Conservation (phyloP, 2,329 filamentous ascomycete species). For the Pestalotiopsis sp. region DNA sequence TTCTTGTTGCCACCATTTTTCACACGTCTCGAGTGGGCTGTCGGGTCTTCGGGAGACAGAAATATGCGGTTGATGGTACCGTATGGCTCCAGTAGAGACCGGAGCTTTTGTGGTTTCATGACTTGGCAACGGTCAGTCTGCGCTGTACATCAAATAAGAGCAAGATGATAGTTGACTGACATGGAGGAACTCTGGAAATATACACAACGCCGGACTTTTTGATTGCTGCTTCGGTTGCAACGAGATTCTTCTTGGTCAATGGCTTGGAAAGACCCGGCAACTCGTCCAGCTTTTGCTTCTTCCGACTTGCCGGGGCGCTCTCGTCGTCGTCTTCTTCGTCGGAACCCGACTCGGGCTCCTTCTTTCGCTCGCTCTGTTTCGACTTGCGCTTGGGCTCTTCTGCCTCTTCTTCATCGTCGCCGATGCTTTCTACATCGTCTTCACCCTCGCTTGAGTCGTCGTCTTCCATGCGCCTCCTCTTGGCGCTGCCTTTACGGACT, state of each 20-base stretch:
- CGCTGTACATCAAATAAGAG: not conserved
- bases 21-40: constrained; percentile 67
- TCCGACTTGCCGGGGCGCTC: constrained; percentile 22
- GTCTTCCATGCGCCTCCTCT: constrained; percentile 44
- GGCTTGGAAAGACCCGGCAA: constrained; percentile 55
- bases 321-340: constrained; percentile 27
- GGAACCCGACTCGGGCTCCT: constrained; percentile 25
- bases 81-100: constrained; percentile 74
- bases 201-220: constrained; percentile 81
- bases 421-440: constrained; percentile 33
- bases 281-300: constrained; percentile 35
- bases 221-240: constrained; percentile 64
- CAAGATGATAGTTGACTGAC: not conserved
- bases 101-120: constrained; percentile 82
- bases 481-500: constrained; percentile 68
- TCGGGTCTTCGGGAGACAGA: constrained; percentile 74
- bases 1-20: constrained; percentile 82
- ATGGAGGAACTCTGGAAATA: constrained; percentile 81
- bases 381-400: constrained; percentile 17
- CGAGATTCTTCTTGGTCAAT: constrained; percentile 69
- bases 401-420: constrained; percentile 31
- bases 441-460: constrained; percentile 27
- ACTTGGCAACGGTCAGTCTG: constrained; percentile 34
- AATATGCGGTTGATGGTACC: constrained; percentile 68
- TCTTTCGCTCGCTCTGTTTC: constrained; percentile 19